Percentiles rank a stretch among this genome's conserved stretches.
phyloP scores from a whole-genome alignment of 306 rosid species.

The Coriaria nepalensis region DNA sequence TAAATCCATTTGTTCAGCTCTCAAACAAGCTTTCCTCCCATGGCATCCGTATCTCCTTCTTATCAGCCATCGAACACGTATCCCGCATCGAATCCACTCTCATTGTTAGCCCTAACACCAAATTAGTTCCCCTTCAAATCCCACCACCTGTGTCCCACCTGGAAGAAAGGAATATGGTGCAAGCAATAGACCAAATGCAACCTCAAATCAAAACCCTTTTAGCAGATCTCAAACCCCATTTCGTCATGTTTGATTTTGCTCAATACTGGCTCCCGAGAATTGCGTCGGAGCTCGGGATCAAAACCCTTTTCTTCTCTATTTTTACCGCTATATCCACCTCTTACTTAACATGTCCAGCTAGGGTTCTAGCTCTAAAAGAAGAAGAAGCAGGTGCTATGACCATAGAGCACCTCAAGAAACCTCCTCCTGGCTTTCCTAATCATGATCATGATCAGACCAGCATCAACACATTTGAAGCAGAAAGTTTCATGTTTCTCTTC shows the following conservation, averaged over 20 bases:
- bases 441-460: too few relatives aligned
- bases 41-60: conserved; percentile 29
- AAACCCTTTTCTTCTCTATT: not conserved
- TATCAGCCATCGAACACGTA: conserved; percentile 26
- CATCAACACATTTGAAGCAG: too few relatives aligned
- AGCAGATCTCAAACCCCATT: conserved; percentile 30
- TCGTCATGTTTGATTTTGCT: conserved; percentile 36
- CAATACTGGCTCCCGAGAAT: conserved; percentile 40
- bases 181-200: conserved; percentile 23
- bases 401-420: too few relatives aligned
- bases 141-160: conserved; percentile 27
- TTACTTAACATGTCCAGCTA: too few relatives aligned
- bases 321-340: too few relatives aligned
- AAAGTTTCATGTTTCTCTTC: too few relatives aligned
- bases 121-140: conserved; percentile 23
- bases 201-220: conserved; percentile 24
- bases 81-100: conserved; percentile 21
- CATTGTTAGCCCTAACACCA: conserved; percentile 14
- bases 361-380: too few relatives aligned
- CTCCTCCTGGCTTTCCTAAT: too few relatives aligned
- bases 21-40: conserved; percentile 37
- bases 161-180: conserved; percentile 13
- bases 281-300: conserved; percentile 31
- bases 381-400: too few relatives aligned
- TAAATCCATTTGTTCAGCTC: conserved; percentile 35